phyloP scores from a whole-genome alignment of 257 asterid species.

The Solanum rostratum region DNA sequence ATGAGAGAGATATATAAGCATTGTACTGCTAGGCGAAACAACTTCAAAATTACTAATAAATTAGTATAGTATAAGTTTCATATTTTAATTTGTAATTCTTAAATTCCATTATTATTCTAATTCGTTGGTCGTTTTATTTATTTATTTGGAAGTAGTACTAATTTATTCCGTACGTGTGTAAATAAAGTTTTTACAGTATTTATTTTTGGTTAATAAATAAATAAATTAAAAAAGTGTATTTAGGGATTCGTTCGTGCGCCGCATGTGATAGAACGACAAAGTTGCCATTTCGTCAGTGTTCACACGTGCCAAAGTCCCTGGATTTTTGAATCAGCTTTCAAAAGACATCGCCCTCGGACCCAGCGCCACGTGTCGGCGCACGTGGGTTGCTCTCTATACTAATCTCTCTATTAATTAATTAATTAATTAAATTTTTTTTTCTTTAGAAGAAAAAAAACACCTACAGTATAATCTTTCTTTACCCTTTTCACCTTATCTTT shows the following conservation, averaged over 20 bases:
- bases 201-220: background rate
- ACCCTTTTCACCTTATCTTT: background rate
- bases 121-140: background rate
- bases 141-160: background rate
- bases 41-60: background rate
- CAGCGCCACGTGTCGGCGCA: conserved; percentile 34
- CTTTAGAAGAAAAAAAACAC: background rate
- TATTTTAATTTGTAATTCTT: background rate
- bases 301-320: conserved; percentile 21
- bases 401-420: conserved; percentile 9
- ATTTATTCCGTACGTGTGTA: background rate
- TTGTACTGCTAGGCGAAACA: background rate
- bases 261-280: conserved; percentile 11
- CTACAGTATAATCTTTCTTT: conserved; percentile 6
- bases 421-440: too few species aligned
- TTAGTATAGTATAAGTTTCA: background rate
- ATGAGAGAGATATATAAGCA: background rate
- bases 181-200: background rate
- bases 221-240: background rate
- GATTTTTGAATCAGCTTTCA: background rate
- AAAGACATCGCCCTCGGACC: conserved; percentile 5
- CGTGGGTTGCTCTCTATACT: conserved; percentile 19
- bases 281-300: background rate
- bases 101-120: background rate
- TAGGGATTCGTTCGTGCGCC: conserved; percentile 1